These are phyloP conservation scores for Fusarium oligoseptatum DNA, from an alignment of 2,329 filamentous ascomycete genomes.

Conservation along the genomic window DNA sequence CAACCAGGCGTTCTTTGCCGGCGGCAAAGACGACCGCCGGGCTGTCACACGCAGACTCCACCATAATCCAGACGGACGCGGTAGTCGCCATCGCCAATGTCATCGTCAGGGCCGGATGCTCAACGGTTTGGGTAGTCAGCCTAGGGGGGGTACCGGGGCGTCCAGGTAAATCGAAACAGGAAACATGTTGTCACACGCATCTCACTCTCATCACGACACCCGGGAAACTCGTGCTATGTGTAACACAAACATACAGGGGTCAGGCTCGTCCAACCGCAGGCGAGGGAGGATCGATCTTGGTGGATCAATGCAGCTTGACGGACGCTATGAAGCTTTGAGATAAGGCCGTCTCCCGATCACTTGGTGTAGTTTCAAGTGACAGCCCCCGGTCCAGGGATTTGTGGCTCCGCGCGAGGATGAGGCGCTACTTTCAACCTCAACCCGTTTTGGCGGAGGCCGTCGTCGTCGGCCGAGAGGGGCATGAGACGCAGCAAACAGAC, in stretches of 20 bases:
- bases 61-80: slow-evolving; percentile 24
- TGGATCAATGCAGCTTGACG: slow-evolving; percentile 36
- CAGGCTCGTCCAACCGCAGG: slow-evolving; percentile 34
- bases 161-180: neutral
- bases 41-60: slow-evolving; percentile 34
- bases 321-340: slow-evolving; percentile 34
- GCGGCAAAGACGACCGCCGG: slow-evolving; percentile 30
- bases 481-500: slow-evolving; percentile 1
- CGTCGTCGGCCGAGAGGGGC: neutral
- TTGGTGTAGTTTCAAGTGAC: slow-evolving; percentile 12
- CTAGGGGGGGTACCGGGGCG: neutral
- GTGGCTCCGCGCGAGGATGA: slow-evolving; percentile 14
- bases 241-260: slow-evolving; percentile 41
- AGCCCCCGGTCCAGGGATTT: slow-evolving; percentile 1
- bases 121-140: neutral
- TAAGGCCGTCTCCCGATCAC: slow-evolving; percentile 35
- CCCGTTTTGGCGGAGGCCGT: neutral
- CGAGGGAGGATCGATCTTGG: slow-evolving; percentile 40
- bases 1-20: slow-evolving; percentile 25
- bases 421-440: neutral
- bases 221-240: slow-evolving; percentile 32
- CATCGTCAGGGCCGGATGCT: neutral
- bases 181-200: slow-evolving; percentile 24
- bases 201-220: slow-evolving; percentile 28
- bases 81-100: slow-evolving; percentile 1